phyloP scores from a whole-genome alignment of 1,284 basidiomycete species.

The Cryptococcus sp. region DNA sequence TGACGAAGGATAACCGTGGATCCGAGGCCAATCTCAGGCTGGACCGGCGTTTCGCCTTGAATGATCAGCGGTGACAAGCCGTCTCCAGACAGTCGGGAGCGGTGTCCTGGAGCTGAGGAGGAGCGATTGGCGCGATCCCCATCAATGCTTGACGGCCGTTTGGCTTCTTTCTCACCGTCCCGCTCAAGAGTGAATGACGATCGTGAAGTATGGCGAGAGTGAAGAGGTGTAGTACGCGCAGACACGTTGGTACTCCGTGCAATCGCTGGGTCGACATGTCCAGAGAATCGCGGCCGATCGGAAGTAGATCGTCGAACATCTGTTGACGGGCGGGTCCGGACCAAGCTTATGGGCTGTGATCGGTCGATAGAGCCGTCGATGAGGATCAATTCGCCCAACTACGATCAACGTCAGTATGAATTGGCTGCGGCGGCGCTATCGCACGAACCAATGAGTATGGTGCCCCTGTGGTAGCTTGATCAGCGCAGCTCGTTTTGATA shows the following conservation, averaged over 20 bases:
- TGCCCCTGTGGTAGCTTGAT: constrained; percentile 37
- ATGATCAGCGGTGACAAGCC: constrained; percentile 24
- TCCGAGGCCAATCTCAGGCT: constrained; percentile 18
- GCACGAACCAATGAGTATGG: constrained; percentile 53
- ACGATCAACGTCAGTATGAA: constrained; percentile 5
- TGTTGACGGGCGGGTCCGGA: constrained; percentile 13
- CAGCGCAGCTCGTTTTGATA: neutral
- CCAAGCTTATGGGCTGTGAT: constrained; percentile 13
- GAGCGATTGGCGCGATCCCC: neutral
- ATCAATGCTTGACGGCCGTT: neutral
- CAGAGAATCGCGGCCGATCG: constrained; percentile 2
- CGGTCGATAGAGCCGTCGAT: constrained; percentile 37
- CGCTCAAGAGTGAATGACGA: neutral
- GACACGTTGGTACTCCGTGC: constrained; percentile 3
- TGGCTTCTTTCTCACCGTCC: neutral
- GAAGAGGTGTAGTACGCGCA: constrained; percentile 7
- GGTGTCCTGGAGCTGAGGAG: neutral
- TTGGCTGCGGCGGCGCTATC: neutral
- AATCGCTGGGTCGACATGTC: constrained; percentile 1
- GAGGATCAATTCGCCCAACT: constrained; percentile 53
- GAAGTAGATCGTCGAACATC: constrained; percentile 13
- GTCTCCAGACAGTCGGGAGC: neutral
- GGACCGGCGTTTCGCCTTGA: constrained; percentile 15
- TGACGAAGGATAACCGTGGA: constrained; percentile 45
- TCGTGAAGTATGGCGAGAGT: constrained; percentile 16